Percentiles rank a stretch among this genome's conserved stretches.
Conservation (phyloP, 139 green algal species). For the Chlorella sorokiniana region DNA sequence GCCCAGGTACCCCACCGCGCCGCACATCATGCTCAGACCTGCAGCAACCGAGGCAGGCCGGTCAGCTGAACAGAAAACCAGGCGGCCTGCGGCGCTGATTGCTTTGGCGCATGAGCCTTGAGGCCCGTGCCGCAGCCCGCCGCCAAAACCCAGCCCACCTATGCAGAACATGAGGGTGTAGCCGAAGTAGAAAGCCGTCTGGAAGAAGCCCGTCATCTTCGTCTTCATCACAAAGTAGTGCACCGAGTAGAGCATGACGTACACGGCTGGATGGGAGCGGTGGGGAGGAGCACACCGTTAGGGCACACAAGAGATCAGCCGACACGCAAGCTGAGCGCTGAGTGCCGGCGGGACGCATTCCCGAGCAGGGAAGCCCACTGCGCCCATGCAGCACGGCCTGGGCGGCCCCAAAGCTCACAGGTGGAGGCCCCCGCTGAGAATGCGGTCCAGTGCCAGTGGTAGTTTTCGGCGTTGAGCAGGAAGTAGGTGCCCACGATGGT, state of each 20-base stretch:
- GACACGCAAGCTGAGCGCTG: not conserved
- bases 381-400: not conserved
- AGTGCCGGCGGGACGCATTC: not conserved
- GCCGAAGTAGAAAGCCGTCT: slow-evolving; percentile 97
- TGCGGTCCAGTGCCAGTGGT: slow-evolving; percentile 96
- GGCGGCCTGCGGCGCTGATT: not conserved
- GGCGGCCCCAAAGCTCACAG: not conserved
- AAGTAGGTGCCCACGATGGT: slow-evolving; percentile 97
- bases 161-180: slow-evolving; percentile 96
- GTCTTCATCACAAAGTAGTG: slow-evolving; percentile 78
- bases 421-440: slow-evolving; percentile 87
- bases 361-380: not conserved
- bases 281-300: not conserved
- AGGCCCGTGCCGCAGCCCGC: not conserved
- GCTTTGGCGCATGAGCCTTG: not conserved
- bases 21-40: slow-evolving; percentile 68
- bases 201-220: slow-evolving; percentile 98
- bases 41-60: too few relatives aligned
- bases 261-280: slow-evolving; percentile 49
- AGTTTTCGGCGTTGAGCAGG: slow-evolving; percentile 98
- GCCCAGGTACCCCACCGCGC: slow-evolving; percentile 87
- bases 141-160: slow-evolving; percentile 49
- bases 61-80: not conserved
- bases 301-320: not conserved
- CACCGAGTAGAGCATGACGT: slow-evolving; percentile 90